Base-by-base conservation (phyloP, 2,329 filamentous ascomycete genomes). In the Microdochium paspali region DNA sequence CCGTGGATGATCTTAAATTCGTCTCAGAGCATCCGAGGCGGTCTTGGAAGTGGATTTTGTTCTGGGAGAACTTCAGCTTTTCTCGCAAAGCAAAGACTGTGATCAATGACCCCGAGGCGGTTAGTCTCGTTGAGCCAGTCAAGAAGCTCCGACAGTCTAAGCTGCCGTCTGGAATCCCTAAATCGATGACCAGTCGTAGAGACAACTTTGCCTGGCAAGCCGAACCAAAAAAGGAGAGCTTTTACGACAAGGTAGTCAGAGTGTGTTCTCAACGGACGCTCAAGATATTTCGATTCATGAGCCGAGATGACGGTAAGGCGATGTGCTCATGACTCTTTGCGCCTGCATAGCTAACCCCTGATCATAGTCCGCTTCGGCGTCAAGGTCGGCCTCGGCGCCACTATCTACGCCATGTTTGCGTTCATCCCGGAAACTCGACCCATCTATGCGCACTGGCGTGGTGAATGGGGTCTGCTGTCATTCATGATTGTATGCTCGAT, bases 401-500 rank as follows among this genome's bases (percentile, higher is more conserved):
- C 90, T 4, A 67, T 96, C 0, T 97, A 91, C 70, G 91, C 90
- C 18, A 80, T 93, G 64, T 87, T 94, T 55, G 85, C 93, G 2
- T 98, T 95, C 59, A 77, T 96, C 28, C 78, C 82, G 1, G 70
- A 76, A 9, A 95, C 90, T 2, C 75, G 90, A 46, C 86, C 87
- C 0, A 76, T 85, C 20, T 98, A 96, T 62, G 76, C 82, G 46
- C 84, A 85, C 58, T 97, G 90, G 89, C 77, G 91, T 62, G 91
- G 91, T 25, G 93, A 98, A 73, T 98, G 93, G 93, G 93, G 93
- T 21, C 74, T 98, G 2, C 66, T 98, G 47, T 95, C 90, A 0
- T 97, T 95, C 70, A 97, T 97, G 91, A 82, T 97, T 60, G 93
- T 98, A 23, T 95, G 90, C 61, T 90, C 87, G 31, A 97, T 96